phyloP scores from a whole-genome alignment of 345 rosid species.

The Brassica juncea region DNA sequence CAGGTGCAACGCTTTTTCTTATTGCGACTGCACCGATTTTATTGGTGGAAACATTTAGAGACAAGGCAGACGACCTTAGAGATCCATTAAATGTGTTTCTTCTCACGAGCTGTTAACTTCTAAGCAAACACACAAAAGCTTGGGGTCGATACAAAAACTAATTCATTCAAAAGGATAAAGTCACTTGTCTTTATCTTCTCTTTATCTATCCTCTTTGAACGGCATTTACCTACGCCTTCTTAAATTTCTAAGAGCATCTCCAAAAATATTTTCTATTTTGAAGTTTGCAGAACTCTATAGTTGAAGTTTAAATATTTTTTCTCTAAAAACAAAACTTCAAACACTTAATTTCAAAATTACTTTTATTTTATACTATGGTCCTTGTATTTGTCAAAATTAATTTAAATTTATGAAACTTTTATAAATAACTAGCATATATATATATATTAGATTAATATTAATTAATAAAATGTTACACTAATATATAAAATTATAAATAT shows the following conservation, averaged over 20 bases:
- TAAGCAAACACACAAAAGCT: conserved; percentile 68
- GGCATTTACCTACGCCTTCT: not conserved
- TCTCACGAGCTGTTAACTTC: conserved; percentile 51
- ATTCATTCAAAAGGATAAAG: conserved; percentile 42
- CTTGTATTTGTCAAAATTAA: no score
- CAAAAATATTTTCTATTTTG: no score
- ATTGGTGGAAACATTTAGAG: conserved; percentile 47
- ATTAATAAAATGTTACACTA: no score
- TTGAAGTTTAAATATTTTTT: no score
- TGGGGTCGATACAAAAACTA: conserved; percentile 81
- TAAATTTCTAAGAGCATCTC: not conserved
- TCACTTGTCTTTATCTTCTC: conserved; percentile 49
- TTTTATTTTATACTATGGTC: no score
- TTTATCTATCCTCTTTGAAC: not conserved
- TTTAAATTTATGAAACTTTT: no score
- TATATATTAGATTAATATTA: no score
- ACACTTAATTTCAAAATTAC: no score
- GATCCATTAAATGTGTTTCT: conserved; percentile 44
- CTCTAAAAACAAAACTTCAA: no score
- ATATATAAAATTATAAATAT: no score
- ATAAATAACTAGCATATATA: no score
- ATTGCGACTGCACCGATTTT: conserved; percentile 58
- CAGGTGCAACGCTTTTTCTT: conserved; percentile 58
- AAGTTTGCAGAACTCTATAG: no score
- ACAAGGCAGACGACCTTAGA: conserved; percentile 16